These are phyloP conservation scores for Aristolochia fimbriata DNA, from an alignment of 164 flowering plant genomes.

Conservation along the genomic window DNA sequence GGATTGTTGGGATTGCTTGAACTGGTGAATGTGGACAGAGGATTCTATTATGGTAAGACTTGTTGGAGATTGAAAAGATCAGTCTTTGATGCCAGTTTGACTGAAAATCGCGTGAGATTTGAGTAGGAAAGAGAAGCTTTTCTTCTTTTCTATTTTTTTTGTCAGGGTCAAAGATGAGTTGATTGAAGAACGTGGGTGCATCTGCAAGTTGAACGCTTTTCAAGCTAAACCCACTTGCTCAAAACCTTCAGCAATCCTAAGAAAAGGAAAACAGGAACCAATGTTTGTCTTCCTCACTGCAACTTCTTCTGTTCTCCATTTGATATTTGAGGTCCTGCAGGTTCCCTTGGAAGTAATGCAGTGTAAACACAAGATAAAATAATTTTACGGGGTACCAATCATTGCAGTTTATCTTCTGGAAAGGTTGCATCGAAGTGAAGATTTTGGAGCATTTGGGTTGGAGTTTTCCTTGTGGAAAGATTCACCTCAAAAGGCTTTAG, in stretches of 20 bases:
- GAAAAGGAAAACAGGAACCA: neutral
- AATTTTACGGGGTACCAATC: too few relatives aligned
- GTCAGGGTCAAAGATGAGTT: conserved; percentile 8
- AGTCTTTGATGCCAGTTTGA: neutral
- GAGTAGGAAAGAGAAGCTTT: neutral
- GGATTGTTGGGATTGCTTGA: neutral
- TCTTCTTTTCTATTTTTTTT: neutral
- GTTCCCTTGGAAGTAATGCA: too few relatives aligned
- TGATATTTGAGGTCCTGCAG: too few relatives aligned
- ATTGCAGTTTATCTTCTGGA: too few relatives aligned
- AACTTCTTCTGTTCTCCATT: too few relatives aligned
- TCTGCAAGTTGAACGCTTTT: conserved; percentile 8
- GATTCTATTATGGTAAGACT: neutral
- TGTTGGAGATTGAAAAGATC: neutral
- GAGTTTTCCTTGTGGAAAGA: too few relatives aligned
- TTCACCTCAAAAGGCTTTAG: too few relatives aligned
- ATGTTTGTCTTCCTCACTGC: too few relatives aligned
- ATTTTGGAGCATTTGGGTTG: too few relatives aligned
- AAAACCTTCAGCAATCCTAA: neutral
- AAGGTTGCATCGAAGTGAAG: too few relatives aligned
- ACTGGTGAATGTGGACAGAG: neutral
- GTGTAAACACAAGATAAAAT: too few relatives aligned
- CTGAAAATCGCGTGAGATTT: neutral
- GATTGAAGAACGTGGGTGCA: conserved; percentile 11
- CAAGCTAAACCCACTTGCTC: neutral